Base-by-base conservation (phyloP, 495 filamentous ascomycete genomes). In the Penicillium malachiteum region DNA sequence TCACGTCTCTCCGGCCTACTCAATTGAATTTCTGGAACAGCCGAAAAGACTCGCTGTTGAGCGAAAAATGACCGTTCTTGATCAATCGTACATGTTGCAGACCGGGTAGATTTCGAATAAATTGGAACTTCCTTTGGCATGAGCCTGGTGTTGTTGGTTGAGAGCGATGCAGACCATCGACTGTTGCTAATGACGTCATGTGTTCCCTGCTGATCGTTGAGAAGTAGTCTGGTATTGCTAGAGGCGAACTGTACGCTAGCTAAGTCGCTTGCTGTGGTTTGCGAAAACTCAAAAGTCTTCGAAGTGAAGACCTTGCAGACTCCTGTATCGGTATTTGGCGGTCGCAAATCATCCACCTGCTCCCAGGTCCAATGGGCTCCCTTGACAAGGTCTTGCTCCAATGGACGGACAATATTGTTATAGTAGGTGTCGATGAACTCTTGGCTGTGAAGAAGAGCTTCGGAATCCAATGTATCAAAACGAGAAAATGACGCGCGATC, bases 351-450 rank as follows among this genome's bases (percentile, higher is more conserved):
- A 32, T 57, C 38, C 9, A 50, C 55, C 34, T 61, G 48, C 10
- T 53, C 50, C 58, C 54, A 61, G 8, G 54, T 61, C 58, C 54
- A 61, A 21, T 50, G 48, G 10, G 54, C 58, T 11, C 58, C 58
- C 12, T 40, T 49, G 2, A 61, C 58, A 2, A 61, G 44, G 42
- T 61, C 58, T 3, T 61, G 47, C 35, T 61, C 58, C 34, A 61
- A 18, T 13, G 58, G 58, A 6, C 54, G 32, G 1, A 61, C 54
- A 35, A 35, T 38, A 6, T 38, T 50, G 9, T 41, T 40, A 31
- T 61, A 61, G 35, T 53, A 61, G n/a, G 43, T n/a, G 33, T 53
- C 40, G n/a, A 57, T 26, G 32, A 61, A 61, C 5, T 41, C 49
- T 30, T 41, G 58, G 33, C 54, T 60, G 10, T 5, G 7, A n/a